Evolutionary conservation across 2,329 filamentous ascomycete species (phyloP).

Genomic region (Didymella lethalis): DNA sequence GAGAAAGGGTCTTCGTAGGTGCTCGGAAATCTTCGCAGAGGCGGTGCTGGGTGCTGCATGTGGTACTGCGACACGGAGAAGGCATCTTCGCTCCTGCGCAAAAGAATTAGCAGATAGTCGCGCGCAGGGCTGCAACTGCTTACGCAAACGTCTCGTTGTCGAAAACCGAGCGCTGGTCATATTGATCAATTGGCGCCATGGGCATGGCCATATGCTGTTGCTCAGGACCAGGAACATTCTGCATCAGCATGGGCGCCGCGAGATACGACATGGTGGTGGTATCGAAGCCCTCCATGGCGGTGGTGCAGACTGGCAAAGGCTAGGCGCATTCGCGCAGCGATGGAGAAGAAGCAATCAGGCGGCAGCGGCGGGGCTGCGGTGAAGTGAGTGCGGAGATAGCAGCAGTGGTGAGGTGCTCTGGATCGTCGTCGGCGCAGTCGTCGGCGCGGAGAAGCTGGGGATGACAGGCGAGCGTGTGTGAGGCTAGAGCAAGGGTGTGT

Average conservation of each 20-base stretch:
- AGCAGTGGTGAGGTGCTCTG: conserved; percentile 19
- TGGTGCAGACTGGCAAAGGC: conserved; percentile 23
- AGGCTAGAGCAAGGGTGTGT: conserved; percentile 16
- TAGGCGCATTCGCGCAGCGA: conserved; percentile 44
- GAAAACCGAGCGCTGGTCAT: conserved; percentile 67
- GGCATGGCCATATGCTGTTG: conserved; percentile 51
- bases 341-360: conserved; percentile 10
- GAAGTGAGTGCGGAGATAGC: conserved; percentile 21
- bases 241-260: conserved; percentile 64
- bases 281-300: conserved; percentile 64
- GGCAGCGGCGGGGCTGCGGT: conserved; percentile 23
- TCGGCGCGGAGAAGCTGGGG: conserved; percentile 25
- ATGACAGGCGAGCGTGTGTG: conserved; percentile 8
- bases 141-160: conserved; percentile 69
- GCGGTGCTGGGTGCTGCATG: conserved; percentile 50
- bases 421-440: conserved; percentile 19
- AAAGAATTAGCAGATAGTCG: conserved; percentile 38
- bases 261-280: conserved; percentile 69
- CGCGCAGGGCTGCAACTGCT: conserved; percentile 4
- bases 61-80: conserved; percentile 52
- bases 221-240: conserved; percentile 57
- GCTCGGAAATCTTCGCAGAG: conserved; percentile 60
- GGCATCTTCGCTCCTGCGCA: conserved; percentile 59
- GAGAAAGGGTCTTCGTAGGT: conserved; percentile 61
- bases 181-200: conserved; percentile 61